Conservation (phyloP, 495 filamentous ascomycete species). For the Penicillium psychrofluorescens region DNA sequence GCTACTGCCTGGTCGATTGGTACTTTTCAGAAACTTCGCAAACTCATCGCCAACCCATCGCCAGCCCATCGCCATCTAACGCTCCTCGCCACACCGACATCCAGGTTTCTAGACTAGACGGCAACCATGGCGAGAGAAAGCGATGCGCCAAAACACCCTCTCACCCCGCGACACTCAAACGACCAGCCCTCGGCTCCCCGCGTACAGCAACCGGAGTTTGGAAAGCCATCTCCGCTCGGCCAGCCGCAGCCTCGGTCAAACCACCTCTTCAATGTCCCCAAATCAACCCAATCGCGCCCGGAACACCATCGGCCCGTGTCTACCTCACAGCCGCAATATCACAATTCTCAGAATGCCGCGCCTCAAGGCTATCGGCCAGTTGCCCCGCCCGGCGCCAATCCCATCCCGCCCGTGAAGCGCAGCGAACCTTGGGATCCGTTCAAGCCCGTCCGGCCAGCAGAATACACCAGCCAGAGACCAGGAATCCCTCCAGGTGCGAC, state of each 20-base stretch:
- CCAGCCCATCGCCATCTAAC: not conserved
- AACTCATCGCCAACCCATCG: not conserved
- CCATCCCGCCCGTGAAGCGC: conserved; percentile 18
- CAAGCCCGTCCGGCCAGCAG: conserved; percentile 34
- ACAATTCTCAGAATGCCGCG: conserved; percentile 6
- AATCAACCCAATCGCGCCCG: conserved; percentile 34
- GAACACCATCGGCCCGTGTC: conserved; percentile 39
- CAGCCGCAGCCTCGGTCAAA: conserved; percentile 34
- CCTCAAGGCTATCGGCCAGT: conserved; percentile 14
- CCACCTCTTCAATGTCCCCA: conserved; percentile 47
- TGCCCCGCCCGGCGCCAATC: conserved; percentile 7
- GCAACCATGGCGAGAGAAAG: conserved; percentile 37
- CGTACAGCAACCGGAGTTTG: conserved; percentile 47
- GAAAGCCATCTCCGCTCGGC: conserved; percentile 48
- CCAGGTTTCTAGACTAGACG: no score
- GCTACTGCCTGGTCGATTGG: no score
- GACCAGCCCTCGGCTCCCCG: conserved; percentile 15
- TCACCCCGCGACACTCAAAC: conserved; percentile 24
- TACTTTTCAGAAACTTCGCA: no score
- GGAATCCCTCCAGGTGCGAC: conserved; percentile 21
- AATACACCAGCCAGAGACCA: conserved; percentile 28
- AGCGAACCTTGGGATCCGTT: conserved; percentile 34
- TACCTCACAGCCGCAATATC: conserved; percentile 13
- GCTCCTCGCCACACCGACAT: not conserved
- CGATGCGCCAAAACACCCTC: conserved; percentile 25